A percentile compares a stretch with the other conserved stretches of the same genome.
Conservation (phyloP, 208 protist genomes). For the Borovskyia barvae region DNA sequence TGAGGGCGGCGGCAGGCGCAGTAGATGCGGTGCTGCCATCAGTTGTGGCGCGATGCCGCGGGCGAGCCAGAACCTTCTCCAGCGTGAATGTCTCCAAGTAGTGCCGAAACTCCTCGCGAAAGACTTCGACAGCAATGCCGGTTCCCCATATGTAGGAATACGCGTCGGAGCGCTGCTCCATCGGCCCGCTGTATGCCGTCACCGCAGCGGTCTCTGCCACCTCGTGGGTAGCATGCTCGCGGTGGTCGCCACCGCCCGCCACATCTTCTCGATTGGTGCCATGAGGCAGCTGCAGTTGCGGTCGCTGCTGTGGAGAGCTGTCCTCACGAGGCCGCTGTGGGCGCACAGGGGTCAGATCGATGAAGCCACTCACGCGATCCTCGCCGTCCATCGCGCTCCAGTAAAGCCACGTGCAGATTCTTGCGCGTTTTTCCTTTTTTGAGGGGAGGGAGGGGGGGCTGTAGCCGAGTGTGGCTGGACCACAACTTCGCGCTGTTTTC, state of each 20-base stretch:
- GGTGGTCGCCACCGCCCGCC: background rate
- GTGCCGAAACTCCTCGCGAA: conserved; percentile 68
- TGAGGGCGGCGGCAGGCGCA: background rate
- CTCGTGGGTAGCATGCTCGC: background rate
- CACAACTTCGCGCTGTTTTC: too few species aligned
- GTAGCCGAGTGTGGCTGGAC: background rate
- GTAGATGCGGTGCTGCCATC: background rate
- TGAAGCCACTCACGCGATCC: conserved; percentile 9
- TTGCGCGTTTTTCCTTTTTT: too few species aligned
- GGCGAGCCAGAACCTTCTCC: conserved; percentile 7
- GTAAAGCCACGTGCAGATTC: too few species aligned
- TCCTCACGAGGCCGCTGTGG: conserved; percentile 30
- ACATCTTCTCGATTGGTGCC: background rate
- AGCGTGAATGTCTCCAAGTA: conserved; percentile 78
- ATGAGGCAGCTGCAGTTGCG: background rate
- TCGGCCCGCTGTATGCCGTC: conserved; percentile 3
- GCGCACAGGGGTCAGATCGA: conserved; percentile 60
- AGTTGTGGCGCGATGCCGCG: background rate
- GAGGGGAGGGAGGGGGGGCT: background rate
- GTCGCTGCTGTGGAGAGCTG: background rate
- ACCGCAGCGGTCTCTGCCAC: background rate
- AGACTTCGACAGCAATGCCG: conserved; percentile 83
- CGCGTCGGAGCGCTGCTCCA: conserved; percentile 58
- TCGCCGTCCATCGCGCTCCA: conserved; percentile 40
- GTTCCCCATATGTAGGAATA: conserved; percentile 90